Evolutionary conservation across 306 rosid species (phyloP).

Genomic region (Castanopsis chinensis): DNA sequence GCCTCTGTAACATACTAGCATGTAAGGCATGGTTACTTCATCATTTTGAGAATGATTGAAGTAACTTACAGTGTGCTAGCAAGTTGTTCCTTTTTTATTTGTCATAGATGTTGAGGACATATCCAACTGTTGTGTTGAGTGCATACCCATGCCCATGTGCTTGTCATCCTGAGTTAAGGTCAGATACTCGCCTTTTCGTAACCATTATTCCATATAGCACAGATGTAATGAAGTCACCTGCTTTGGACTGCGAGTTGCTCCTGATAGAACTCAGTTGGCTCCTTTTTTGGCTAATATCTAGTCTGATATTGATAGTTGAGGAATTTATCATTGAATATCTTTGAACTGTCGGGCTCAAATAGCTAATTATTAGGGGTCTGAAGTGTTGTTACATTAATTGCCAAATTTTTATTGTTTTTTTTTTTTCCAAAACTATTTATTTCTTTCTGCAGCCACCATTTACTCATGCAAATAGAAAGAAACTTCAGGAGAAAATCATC

Average conservation of each 20-base stretch:
- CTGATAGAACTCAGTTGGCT: neutral
- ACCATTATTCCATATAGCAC: neutral
- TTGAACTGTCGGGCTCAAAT: neutral
- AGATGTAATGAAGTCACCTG: neutral
- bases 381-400: slow-evolving; percentile 13
- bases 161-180: neutral
- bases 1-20: neutral
- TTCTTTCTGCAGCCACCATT: slow-evolving; percentile 76
- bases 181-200: neutral
- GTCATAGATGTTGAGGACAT: neutral
- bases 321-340: neutral
- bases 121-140: neutral
- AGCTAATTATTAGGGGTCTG: neutral
- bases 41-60: neutral
- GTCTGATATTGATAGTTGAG: neutral
- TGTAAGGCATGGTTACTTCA: neutral
- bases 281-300: neutral
- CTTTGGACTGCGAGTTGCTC: neutral
- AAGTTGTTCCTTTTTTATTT: neutral
- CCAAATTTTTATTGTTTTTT: neutral
- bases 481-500: slow-evolving; percentile 89
- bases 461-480: slow-evolving; percentile 76
- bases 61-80: neutral
- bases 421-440: neutral
- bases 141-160: neutral